Evolutionary conservation across 2,329 filamentous ascomycete genomes (phyloP).

Genomic region (Neonectria punicea): DNA sequence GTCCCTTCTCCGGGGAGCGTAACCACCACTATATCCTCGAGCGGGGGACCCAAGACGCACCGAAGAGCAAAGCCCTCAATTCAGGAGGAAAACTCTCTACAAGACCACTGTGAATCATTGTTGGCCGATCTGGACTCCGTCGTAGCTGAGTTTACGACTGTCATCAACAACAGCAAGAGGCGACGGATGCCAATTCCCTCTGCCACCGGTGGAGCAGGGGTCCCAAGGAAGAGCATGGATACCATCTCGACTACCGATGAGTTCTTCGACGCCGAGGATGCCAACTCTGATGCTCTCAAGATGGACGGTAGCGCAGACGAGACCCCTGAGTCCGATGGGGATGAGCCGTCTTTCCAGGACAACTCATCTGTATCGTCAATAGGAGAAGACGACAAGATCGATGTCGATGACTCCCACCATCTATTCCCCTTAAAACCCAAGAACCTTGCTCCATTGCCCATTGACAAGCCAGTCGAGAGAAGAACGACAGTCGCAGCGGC

Average conservation of each 20-base stretch:
- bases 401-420: constrained; percentile 67
- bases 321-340: constrained; percentile 64
- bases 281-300: constrained; percentile 74
- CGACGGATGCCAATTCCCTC: constrained; percentile 69
- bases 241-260: constrained; percentile 83
- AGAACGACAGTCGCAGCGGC: constrained; percentile 77
- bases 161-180: constrained; percentile 83
- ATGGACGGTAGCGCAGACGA: constrained; percentile 79
- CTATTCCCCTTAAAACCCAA: constrained; percentile 83
- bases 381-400: constrained; percentile 67
- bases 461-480: constrained; percentile 71
- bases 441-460: constrained; percentile 79
- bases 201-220: constrained; percentile 55
- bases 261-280: constrained; percentile 89
- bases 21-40: constrained; percentile 44
- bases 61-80: constrained; percentile 50
- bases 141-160: constrained; percentile 80
- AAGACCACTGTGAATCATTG: constrained; percentile 86
- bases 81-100: constrained; percentile 72
- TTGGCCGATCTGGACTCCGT: constrained; percentile 86
- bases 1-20: constrained; percentile 55
- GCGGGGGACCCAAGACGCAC: constrained; percentile 45
- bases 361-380: constrained; percentile 69
- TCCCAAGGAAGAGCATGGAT: constrained; percentile 75
- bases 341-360: constrained; percentile 64